Percentiles rank a stretch among this genome's conserved stretches.
Conservation (phyloP, 495 filamentous ascomycete species). For the Penicillium arizonense region DNA sequence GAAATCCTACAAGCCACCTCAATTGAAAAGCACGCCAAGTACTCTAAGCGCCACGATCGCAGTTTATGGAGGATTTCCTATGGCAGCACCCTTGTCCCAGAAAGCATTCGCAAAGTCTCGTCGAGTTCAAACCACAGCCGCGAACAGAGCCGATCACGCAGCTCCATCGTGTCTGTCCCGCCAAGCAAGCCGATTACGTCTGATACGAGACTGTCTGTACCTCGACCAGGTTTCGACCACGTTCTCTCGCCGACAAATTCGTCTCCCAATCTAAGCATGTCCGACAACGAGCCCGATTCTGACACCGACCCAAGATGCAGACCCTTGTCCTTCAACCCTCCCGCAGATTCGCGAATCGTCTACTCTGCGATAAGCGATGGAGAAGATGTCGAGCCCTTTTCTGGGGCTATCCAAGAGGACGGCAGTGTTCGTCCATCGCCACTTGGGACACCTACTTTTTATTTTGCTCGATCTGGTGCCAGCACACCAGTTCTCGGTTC, state of each 20-base stretch:
- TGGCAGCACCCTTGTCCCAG: slow-evolving; percentile 11
- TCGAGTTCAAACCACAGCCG: slow-evolving; percentile 6
- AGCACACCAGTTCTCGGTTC: slow-evolving; percentile 30
- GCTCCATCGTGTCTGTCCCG: slow-evolving; percentile 2
- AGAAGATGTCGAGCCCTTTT: slow-evolving; percentile 1
- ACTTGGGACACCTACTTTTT: slow-evolving; percentile 9
- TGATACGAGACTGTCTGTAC: slow-evolving; percentile 8
- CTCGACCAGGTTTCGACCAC: slow-evolving; percentile 5
- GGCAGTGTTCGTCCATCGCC: slow-evolving; percentile 9
- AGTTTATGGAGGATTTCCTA: slow-evolving; percentile 13
- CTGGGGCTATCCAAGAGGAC: slow-evolving; percentile 4
- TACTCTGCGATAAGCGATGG: slow-evolving; percentile 6
- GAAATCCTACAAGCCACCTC: slow-evolving; percentile 59
- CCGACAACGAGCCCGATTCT: slow-evolving; percentile 1
- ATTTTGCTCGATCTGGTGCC: slow-evolving; percentile 12
- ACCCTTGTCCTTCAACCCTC: background rate
- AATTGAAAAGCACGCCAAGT: slow-evolving; percentile 37
- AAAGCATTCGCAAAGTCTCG: slow-evolving; percentile 7
- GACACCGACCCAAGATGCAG: background rate
- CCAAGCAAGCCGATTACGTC: slow-evolving; percentile 1
- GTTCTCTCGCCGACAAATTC: background rate
- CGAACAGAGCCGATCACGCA: slow-evolving; percentile 10
- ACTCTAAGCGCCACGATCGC: slow-evolving; percentile 4
- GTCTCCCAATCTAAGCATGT: background rate
- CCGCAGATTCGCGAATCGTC: slow-evolving; percentile 6